These are phyloP conservation scores for Kentomonas sorsogonicus DNA, from an alignment of 208 protist species.

Conservation along the genomic window DNA sequence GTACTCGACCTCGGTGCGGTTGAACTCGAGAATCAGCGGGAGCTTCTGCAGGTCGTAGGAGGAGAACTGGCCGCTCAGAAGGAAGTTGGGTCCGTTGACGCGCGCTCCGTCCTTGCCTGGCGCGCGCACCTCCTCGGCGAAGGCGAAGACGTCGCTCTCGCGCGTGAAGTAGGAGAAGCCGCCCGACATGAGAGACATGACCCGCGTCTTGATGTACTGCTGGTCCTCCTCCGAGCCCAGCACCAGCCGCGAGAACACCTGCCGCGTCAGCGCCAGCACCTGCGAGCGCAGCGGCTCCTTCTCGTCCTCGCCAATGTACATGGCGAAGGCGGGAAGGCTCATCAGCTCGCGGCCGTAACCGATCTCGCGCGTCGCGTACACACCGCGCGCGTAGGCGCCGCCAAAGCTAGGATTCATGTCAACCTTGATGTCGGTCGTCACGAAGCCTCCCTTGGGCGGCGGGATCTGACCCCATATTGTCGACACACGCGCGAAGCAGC, in stretches of 20 bases:
- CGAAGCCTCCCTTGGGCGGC: slow-evolving; percentile 59
- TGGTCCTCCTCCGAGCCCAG: slow-evolving; percentile 47
- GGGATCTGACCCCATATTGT: slow-evolving; percentile 56
- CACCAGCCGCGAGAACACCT: slow-evolving; percentile 69
- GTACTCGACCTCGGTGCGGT: slow-evolving; percentile 82
- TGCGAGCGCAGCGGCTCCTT: slow-evolving; percentile 52
- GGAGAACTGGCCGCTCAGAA: slow-evolving; percentile 70
- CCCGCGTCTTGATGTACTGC: slow-evolving; percentile 64
- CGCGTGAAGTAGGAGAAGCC: slow-evolving; percentile 83
- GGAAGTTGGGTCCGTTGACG: slow-evolving; percentile 55
- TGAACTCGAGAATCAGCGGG: slow-evolving; percentile 81
- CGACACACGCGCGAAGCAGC: slow-evolving; percentile 58
- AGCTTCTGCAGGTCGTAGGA: slow-evolving; percentile 84
- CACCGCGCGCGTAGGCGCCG: slow-evolving; percentile 63
- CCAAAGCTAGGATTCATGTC: slow-evolving; percentile 76
- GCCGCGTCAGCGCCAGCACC: slow-evolving; percentile 65
- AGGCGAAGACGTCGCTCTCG: slow-evolving; percentile 80
- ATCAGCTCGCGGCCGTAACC: slow-evolving; percentile 75
- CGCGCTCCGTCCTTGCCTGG: slow-evolving; percentile 48
- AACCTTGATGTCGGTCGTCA: slow-evolving; percentile 66
- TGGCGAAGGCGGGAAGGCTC: slow-evolving; percentile 69
- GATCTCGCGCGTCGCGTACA: slow-evolving; percentile 72
- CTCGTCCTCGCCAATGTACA: slow-evolving; percentile 70
- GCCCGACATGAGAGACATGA: slow-evolving; percentile 77
- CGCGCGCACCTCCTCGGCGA: slow-evolving; percentile 69